Conservation (phyloP, 2,329 filamentous ascomycete species). For the Ambrosiella beaveri region DNA sequence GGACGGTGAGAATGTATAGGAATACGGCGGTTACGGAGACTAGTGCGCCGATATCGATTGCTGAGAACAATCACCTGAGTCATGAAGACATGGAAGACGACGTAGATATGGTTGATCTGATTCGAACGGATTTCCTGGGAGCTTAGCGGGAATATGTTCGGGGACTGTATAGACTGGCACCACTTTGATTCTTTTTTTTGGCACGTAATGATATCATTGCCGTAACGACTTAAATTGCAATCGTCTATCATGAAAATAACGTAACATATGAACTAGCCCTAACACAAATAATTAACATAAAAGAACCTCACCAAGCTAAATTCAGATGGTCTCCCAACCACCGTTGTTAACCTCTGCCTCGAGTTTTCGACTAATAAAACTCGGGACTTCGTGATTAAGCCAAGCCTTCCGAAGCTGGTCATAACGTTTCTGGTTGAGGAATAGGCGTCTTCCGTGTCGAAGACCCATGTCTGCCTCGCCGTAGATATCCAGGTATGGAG, state of each 20-base stretch:
- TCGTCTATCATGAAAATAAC: too few relatives aligned
- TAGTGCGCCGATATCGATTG: background rate
- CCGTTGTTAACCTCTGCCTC: constrained; percentile 95
- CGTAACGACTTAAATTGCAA: too few relatives aligned
- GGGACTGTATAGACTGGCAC: background rate
- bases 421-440: constrained; percentile 84
- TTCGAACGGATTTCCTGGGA: background rate
- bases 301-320: background rate
- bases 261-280: background rate
- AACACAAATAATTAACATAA: background rate
- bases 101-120: constrained; percentile 8
- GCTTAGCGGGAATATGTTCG: background rate
- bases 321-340: constrained; percentile 73
- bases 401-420: constrained; percentile 76
- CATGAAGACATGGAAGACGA: constrained; percentile 2
- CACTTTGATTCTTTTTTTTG: too few relatives aligned
- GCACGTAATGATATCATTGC: too few relatives aligned
- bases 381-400: constrained; percentile 73
- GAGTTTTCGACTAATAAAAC: constrained; percentile 72
- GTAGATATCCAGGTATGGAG: constrained; percentile 89
- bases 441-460: constrained; percentile 72
- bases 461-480: constrained; percentile 90
- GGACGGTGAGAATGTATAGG: constrained; percentile 33
- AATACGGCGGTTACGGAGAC: constrained; percentile 13
- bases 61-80: background rate